phyloP scores from a whole-genome alignment of 495 filamentous ascomycete species.

The Xanthoparmelia taractica region DNA sequence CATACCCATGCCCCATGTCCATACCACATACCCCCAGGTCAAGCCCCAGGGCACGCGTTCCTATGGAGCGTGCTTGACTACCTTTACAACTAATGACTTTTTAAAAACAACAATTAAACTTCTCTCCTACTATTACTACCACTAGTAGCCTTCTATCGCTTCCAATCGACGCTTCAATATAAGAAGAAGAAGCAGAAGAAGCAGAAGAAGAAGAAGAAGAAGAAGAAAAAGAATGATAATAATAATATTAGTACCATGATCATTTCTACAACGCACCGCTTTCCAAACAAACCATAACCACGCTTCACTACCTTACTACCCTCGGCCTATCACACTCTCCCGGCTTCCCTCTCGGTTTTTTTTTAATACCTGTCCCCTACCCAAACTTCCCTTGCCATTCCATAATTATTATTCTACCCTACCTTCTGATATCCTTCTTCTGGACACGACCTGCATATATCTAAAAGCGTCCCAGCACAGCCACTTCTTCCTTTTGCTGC shows the following conservation, averaged over 20 bases:
- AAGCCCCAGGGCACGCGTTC: not conserved
- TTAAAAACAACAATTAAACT: no score
- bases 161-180: not conserved
- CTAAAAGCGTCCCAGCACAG: constrained; percentile 22
- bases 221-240: no score
- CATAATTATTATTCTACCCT: constrained; percentile 8
- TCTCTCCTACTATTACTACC: not conserved
- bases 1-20: not conserved
- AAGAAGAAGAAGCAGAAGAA: no score
- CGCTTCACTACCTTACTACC: constrained; percentile 4
- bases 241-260: no score
- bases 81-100: no score
- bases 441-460: constrained; percentile 16
- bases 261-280: not conserved
- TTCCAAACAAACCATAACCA: not conserved
- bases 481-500: constrained; percentile 19
- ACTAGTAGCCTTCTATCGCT: not conserved
- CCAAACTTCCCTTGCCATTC: constrained; percentile 2
- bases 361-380: constrained; percentile 3
- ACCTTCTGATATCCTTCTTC: constrained; percentile 5
- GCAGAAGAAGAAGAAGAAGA: no score
- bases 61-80: not conserved
- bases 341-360: not conserved
- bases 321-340: constrained; percentile 9
- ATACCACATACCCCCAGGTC: not conserved